Base-by-base conservation (phyloP, 1,284 basidiomycete species). In the Puccinia triticina region DNA sequence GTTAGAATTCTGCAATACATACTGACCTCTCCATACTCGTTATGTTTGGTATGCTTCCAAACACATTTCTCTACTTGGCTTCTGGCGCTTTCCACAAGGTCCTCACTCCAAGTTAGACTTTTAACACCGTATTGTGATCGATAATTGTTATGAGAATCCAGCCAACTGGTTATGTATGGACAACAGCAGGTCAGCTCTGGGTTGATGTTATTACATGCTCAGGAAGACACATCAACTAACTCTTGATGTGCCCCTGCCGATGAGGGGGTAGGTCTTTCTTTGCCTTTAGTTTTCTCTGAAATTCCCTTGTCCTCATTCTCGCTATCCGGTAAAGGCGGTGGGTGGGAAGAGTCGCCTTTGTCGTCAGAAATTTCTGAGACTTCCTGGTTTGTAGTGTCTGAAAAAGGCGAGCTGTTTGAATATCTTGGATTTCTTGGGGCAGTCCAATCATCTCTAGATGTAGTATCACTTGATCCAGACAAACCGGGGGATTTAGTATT, bases 31-130 rank as follows among this genome's bases (percentile, higher is more conserved):
- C 80, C 80, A 46, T 64, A 74, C 48, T 55, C 8, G 61, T 82
- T 69, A n/a, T 40, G 59, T 57, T 46, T 43, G 50, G 80, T 82
- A 37, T 82, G 80, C 37, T 75, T 66, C 71, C 71, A 82, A 67
- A 59, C 40, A 32, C 80, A 82, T 55, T 46, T 64, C 14, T 66
- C 71, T 57, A 72, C 43, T 66, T 66, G 43, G 37, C 48, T 32
- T 46, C 37, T 74, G 5, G 80, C 80, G 26, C 29, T 43, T 48
- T 75, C 46, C 18, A 73, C 80, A 29, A 82, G 61, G 16, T 50
- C 73, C 34, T 73, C 71, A 76, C 71, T 75, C 80, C 80, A 82
- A 3, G 55, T 69, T 12, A 82, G 21, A 53, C 64, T 53, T 29
- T 8, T 50, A 40, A 66, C 71, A 18, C 73, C 72, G 73, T 82